Percentiles rank a stretch among this genome's conserved stretches.
These are phyloP conservation scores for Eurotiales sp. DNA, from an alignment of 2,329 filamentous ascomycete genomes.

Conservation along the genomic window DNA sequence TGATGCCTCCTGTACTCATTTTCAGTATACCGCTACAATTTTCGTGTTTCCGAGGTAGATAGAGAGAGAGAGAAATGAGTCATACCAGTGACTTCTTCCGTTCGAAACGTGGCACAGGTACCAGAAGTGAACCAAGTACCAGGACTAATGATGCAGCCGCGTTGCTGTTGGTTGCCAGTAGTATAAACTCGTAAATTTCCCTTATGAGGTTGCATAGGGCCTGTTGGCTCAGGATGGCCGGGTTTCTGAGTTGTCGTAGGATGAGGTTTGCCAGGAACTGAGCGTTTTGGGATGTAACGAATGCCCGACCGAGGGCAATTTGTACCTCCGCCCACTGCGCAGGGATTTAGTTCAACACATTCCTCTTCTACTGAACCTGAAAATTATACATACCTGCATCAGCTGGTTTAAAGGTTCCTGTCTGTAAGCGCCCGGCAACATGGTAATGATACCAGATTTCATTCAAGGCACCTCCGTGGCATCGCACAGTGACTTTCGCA, in stretches of 20 bases:
- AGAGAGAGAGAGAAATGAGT: background rate
- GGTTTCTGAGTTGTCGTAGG: constrained; percentile 35
- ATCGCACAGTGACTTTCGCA: constrained; percentile 57
- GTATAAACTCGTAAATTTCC: constrained; percentile 57
- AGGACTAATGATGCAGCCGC: constrained; percentile 63
- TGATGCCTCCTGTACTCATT: constrained; percentile 40
- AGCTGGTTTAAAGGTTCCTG: constrained; percentile 31
- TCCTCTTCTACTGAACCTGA: background rate
- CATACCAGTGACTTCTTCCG: constrained; percentile 26
- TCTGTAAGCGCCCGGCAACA: constrained; percentile 44
- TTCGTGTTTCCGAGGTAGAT: too few species aligned
- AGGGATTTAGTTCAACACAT: background rate
- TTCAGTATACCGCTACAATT: background rate
- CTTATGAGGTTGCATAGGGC: constrained; percentile 51
- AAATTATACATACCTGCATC: constrained; percentile 27
- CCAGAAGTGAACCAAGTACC: constrained; percentile 66
- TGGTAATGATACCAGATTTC: constrained; percentile 65
- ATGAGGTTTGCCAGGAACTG: constrained; percentile 20
- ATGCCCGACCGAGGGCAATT: constrained; percentile 62
- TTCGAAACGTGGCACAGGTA: constrained; percentile 60
- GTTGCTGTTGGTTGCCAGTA: constrained; percentile 24
- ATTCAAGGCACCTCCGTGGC: constrained; percentile 46
- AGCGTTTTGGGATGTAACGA: constrained; percentile 59
- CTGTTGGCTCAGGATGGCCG: constrained; percentile 27
- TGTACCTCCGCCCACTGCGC: constrained; percentile 53